phyloP scores from a whole-genome alignment of 208 protist genomes.

The Balamuthia mandrillaris region DNA sequence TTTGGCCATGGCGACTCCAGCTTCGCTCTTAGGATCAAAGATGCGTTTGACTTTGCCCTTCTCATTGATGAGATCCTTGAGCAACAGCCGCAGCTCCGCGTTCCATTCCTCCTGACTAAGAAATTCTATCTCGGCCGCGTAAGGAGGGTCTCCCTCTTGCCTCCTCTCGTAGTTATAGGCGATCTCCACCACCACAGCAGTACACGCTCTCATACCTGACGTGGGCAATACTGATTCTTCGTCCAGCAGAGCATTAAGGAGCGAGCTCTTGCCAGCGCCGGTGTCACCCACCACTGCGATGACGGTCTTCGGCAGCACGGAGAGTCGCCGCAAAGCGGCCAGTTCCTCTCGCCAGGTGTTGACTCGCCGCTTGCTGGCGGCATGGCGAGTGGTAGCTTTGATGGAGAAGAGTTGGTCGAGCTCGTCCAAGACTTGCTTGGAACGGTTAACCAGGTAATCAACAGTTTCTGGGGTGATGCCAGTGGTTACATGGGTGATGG shows the following conservation, averaged over 20 bases:
- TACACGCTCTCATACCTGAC: conserved; percentile 49
- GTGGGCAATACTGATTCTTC: conserved; percentile 40
- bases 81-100: neutral
- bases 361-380: too few species aligned
- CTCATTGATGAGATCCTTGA: conserved; percentile 13
- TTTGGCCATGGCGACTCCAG: too few species aligned
- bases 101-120: conserved; percentile 11
- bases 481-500: too few species aligned
- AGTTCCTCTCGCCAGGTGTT: too few species aligned
- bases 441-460: too few species aligned
- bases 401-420: too few species aligned
- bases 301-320: neutral
- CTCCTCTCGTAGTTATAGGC: neutral
- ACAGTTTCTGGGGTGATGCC: too few species aligned
- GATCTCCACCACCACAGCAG: conserved; percentile 42
- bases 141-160: neutral
- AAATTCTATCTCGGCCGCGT: conserved; percentile 35
- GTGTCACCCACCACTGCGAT: conserved; percentile 48
- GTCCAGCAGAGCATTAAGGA: conserved; percentile 46
- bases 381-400: too few species aligned
- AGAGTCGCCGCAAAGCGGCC: neutral
- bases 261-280: conserved; percentile 43
- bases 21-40: too few species aligned
- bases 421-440: too few species aligned
- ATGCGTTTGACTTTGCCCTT: too few species aligned